Conservation (phyloP, 176 grass and related monocot species). For the Pharus latifolius region DNA sequence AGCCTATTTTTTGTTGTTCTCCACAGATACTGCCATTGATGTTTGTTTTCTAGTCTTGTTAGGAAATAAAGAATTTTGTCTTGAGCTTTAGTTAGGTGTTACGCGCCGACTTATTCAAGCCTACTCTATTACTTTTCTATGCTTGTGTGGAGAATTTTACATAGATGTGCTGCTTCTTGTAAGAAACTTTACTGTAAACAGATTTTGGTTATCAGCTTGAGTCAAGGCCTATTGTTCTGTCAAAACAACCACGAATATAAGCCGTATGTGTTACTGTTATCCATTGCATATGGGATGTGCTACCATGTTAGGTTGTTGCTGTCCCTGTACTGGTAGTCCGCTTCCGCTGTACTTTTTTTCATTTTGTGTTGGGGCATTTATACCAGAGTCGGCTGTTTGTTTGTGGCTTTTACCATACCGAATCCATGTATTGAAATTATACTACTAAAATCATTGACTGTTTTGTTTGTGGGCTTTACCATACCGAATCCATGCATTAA, state of each 20-base stretch:
- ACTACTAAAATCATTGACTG: too few species aligned
- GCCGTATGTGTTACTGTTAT: not conserved
- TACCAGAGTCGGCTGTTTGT: too few species aligned
- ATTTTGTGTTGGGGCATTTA: not conserved
- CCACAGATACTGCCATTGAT: conserved; percentile 18
- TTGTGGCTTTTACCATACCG: too few species aligned
- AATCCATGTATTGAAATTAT: too few species aligned
- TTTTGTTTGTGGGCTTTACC: too few species aligned
- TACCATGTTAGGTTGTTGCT: not conserved
- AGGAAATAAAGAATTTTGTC: conserved; percentile 40
- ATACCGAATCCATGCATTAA: too few species aligned
- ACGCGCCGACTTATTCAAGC: conserved; percentile 5
- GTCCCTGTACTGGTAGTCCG: not conserved
- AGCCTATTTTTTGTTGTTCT: conserved; percentile 11
- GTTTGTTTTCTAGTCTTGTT: conserved; percentile 35
- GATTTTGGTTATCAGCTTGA: conserved; percentile 13
- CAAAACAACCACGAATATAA: too few species aligned
- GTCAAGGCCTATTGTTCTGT: too few species aligned
- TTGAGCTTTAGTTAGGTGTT: conserved; percentile 25
- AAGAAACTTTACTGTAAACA: conserved; percentile 22
- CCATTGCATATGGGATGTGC: not conserved
- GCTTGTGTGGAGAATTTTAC: too few species aligned
- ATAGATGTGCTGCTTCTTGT: conserved; percentile 8
- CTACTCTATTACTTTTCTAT: conserved; percentile 3
- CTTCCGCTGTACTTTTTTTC: not conserved